Base-by-base conservation (phyloP, 192 early-diverging fungal genomes). In the Chytriomyces sp. region DNA sequence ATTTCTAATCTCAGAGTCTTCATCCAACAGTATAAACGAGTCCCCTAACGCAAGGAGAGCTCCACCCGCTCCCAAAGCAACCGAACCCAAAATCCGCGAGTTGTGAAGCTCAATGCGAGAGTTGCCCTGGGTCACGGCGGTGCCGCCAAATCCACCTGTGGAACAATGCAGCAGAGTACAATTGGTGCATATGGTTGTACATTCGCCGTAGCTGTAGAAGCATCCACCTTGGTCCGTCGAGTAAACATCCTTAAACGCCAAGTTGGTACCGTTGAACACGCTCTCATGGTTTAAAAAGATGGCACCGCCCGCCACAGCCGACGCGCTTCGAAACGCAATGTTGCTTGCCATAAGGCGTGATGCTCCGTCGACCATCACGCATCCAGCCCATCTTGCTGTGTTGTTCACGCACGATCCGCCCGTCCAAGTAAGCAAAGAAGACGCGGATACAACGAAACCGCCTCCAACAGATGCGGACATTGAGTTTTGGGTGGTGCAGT, bases 361-460 rank as follows among this genome's bases (percentile, higher is more conserved):
- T 13, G 53, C 53, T 13, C 8, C 44, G 66, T 67, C 66, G 5
- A 67, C 46, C 20, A 67, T 46, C 45, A 20, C 35, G 44, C 66
- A 67, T 28, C 24, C 66, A 46, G 43, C 66, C 66, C 66, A 67
- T 16, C 2, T 18, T 45, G 66, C 66, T 18, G 20, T 67, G 45
- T 45, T 67, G 45, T 67, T 67, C 3, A 67, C 23, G 18, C 66
- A 67, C 43, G 11, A 43, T 46, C 66, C 66, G 8, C 66, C 66
- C 2, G 46, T 67, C 66, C 66, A 67, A 44, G 35, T 67, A 1
- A 67, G 45, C 0, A 45, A 9, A 43, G 53, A 57, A 1, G 5
- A 7, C 13, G 3, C 5, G 5, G 35, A 3, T 28, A 67, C 44
- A 16, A n/a, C 35, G 13, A 45, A 43, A 16, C 43, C 66, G 44